Evolutionary conservation across 495 filamentous ascomycete genomes (phyloP).

Genomic region (Friedmanniomyces endolithicus): DNA sequence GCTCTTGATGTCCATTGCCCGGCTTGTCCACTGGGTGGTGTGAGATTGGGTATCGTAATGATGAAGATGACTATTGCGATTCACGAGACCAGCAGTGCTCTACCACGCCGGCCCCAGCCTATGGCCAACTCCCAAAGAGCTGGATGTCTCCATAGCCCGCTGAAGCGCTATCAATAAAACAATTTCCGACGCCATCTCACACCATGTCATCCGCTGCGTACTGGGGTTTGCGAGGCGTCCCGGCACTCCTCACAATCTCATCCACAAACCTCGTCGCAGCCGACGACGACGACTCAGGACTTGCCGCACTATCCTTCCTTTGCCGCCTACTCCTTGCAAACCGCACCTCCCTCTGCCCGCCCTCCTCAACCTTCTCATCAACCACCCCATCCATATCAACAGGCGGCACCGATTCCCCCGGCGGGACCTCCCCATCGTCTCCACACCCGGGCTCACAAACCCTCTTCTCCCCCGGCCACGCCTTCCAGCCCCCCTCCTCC

Average conservation of each 20-base stretch:
- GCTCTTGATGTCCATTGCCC: too few relatives aligned
- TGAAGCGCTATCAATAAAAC: slow-evolving; percentile 3
- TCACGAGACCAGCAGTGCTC: too few relatives aligned
- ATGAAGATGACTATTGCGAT: too few relatives aligned
- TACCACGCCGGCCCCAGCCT: too few relatives aligned
- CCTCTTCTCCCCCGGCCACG: slow-evolving; percentile 13
- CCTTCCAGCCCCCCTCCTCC: slow-evolving; percentile 46
- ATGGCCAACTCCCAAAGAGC: too few relatives aligned
- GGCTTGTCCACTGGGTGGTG: too few relatives aligned
- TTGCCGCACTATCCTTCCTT: background rate
- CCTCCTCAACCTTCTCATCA: background rate
- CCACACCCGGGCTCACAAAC: slow-evolving; percentile 1
- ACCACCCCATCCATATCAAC: background rate
- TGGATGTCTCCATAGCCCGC: too few relatives aligned
- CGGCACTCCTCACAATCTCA: background rate
- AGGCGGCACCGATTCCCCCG: background rate
- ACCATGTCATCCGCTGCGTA: background rate
- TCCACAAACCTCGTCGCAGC: background rate
- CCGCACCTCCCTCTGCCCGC: background rate
- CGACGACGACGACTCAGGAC: background rate
- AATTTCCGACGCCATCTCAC: background rate
- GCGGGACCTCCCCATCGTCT: background rate
- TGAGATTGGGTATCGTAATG: too few relatives aligned
- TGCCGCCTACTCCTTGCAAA: background rate
- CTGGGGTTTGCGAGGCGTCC: too few relatives aligned